These are phyloP conservation scores for Calonectria hawksworthii DNA, from an alignment of 2,329 filamentous ascomycete species.

Conservation along the genomic window DNA sequence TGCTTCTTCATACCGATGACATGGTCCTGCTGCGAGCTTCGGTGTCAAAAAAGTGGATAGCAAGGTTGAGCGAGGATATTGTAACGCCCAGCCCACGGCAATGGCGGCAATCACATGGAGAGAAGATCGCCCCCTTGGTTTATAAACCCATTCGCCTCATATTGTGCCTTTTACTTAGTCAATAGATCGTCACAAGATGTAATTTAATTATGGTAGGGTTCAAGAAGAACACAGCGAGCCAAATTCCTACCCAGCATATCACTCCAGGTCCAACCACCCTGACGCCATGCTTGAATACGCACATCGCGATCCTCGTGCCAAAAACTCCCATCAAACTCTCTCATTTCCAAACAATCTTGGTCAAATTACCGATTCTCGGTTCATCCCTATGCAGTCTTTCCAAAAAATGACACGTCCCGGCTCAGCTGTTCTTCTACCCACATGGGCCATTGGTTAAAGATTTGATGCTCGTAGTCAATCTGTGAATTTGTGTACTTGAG, in stretches of 20 bases:
- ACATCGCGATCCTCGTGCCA: not conserved
- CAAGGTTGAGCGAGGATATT: not conserved
- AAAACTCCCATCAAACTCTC: not conserved
- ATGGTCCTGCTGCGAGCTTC: not conserved
- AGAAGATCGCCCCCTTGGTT: not conserved
- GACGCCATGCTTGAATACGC: constrained; percentile 24
- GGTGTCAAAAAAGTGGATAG: not conserved
- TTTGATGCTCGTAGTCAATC: constrained; percentile 59
- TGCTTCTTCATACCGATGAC: not conserved
- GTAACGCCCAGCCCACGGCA: not conserved
- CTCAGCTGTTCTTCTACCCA: constrained; percentile 68
- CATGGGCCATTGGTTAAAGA: constrained; percentile 66
- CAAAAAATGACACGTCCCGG: constrained; percentile 61
- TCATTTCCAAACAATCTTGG: not conserved
- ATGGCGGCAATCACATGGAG: not conserved
- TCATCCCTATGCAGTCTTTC: constrained; percentile 40
- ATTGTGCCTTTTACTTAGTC: not conserved
- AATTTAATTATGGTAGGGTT: not conserved
- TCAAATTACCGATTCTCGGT: not conserved
- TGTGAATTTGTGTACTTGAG: constrained; percentile 64
- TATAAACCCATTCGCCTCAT: not conserved
- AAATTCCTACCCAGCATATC: not conserved
- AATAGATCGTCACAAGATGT: not conserved
- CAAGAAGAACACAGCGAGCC: not conserved
- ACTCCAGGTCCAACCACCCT: constrained; percentile 1